Conservation (phyloP, 2,329 filamentous ascomycete genomes). For the Fusarium bulbicola region DNA sequence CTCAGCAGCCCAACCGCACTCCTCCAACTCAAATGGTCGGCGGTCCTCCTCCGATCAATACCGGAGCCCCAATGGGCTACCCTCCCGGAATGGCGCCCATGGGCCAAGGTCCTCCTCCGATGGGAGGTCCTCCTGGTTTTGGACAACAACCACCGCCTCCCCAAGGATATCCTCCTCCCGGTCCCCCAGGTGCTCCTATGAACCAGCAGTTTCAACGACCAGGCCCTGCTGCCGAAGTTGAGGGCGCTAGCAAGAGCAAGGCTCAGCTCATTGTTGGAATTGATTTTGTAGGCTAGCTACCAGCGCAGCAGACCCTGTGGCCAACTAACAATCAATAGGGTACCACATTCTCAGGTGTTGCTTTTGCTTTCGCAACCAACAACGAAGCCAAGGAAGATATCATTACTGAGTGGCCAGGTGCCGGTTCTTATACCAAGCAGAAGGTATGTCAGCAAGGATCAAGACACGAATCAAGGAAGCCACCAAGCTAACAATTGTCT, state of each 20-base stretch:
- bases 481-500: slow-evolving; percentile 16
- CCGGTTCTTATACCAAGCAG: slow-evolving; percentile 97
- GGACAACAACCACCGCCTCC: slow-evolving; percentile 48
- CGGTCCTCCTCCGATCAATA: slow-evolving; percentile 74
- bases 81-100: slow-evolving; percentile 62
- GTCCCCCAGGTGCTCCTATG: slow-evolving; percentile 53
- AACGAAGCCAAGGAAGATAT: slow-evolving; percentile 98
- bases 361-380: slow-evolving; percentile 96
- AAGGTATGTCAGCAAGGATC: slow-evolving; percentile 69
- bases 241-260: slow-evolving; percentile 89
- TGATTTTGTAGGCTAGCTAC: slow-evolving; percentile 79
- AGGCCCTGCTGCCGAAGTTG: slow-evolving; percentile 75
- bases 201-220: slow-evolving; percentile 55
- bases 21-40: slow-evolving; percentile 69
- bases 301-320: neutral
- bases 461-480: neutral
- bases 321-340: slow-evolving; percentile 64
- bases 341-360: slow-evolving; percentile 97
- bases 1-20: slow-evolving; percentile 60
- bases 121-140: slow-evolving; percentile 50
- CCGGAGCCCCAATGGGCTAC: slow-evolving; percentile 68
- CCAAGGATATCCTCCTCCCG: slow-evolving; percentile 55
- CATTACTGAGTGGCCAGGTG: slow-evolving; percentile 98
- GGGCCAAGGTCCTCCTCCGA: slow-evolving; percentile 54
- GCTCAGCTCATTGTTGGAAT: slow-evolving; percentile 98